Percentiles rank a stretch among this genome's conserved stretches.
Evolutionary conservation across 2,329 filamentous ascomycete genomes (phyloP).

Genomic region (Alternaria viburni): DNA sequence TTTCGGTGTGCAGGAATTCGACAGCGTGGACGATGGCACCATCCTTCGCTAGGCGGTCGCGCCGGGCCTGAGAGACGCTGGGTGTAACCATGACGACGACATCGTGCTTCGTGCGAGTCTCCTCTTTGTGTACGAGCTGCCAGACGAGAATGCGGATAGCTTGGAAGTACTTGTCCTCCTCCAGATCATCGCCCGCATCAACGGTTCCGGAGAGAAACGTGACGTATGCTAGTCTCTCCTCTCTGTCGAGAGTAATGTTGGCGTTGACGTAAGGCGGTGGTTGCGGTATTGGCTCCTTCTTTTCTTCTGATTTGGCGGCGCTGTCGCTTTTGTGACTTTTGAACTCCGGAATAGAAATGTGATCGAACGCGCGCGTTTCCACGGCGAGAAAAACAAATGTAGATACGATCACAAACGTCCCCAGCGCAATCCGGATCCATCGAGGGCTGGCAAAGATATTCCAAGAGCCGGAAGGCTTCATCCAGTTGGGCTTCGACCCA

Average conservation of each 20-base stretch:
- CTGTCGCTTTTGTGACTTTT: background rate
- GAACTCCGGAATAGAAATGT: background rate
- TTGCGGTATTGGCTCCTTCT: background rate
- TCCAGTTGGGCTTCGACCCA: background rate
- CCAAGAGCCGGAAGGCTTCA: background rate
- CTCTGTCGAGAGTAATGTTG: background rate
- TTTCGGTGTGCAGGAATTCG: conserved; percentile 26
- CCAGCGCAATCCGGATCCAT: background rate
- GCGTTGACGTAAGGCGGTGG: background rate
- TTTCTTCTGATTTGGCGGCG: background rate
- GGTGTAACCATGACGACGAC: conserved; percentile 39
- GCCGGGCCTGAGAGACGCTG: conserved; percentile 25
- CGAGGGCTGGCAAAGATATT: background rate
- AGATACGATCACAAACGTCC: background rate
- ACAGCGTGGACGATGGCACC: conserved; percentile 36
- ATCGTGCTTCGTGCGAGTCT: conserved; percentile 30
- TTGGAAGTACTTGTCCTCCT: conserved; percentile 37
- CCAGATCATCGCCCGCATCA: conserved; percentile 23
- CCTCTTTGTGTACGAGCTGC: conserved; percentile 35
- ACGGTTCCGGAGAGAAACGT: conserved; percentile 32
- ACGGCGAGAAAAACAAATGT: background rate
- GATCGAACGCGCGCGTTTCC: background rate
- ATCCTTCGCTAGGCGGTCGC: conserved; percentile 28
- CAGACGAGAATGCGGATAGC: conserved; percentile 39
- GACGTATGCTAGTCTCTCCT: conserved; percentile 29